These are phyloP conservation scores for Aspergillus luchuensis DNA, from an alignment of 2,329 filamentous ascomycete species.

Conservation along the genomic window DNA sequence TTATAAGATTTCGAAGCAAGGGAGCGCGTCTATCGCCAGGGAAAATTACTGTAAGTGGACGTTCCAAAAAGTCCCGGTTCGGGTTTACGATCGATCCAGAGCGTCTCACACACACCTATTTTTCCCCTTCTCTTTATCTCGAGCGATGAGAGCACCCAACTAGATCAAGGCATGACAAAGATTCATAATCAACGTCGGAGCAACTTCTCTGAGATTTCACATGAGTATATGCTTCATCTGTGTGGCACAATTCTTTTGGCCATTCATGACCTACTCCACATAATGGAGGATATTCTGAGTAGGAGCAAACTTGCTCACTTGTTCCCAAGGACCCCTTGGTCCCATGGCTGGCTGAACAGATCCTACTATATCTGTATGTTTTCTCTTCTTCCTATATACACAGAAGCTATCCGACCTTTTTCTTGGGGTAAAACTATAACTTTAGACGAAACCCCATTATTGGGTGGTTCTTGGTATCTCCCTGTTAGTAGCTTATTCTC, in stretches of 20 bases:
- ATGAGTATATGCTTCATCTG: background rate
- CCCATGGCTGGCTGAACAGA: no score
- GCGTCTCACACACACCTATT: background rate
- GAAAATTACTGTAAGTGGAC: background rate
- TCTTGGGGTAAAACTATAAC: background rate
- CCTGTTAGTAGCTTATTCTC: conserved; percentile 11
- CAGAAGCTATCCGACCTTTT: no score
- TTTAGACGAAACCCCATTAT: background rate
- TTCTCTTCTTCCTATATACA: no score
- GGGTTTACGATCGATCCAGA: background rate
- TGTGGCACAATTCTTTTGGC: background rate
- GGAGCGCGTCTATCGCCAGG: background rate
- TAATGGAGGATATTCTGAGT: no score
- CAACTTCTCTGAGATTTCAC: background rate
- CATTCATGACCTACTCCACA: no score
- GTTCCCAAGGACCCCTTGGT: no score
- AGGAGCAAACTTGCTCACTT: no score
- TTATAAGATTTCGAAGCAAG: conserved; percentile 7
- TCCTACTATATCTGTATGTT: no score
- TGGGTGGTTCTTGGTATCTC: background rate
- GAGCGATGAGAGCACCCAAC: background rate
- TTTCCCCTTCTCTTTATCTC: background rate
- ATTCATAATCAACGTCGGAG: background rate
- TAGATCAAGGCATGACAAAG: background rate
- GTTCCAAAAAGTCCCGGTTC: background rate